phyloP scores from a whole-genome alignment of 441 rosid genomes.

The Brassica hybrid region DNA sequence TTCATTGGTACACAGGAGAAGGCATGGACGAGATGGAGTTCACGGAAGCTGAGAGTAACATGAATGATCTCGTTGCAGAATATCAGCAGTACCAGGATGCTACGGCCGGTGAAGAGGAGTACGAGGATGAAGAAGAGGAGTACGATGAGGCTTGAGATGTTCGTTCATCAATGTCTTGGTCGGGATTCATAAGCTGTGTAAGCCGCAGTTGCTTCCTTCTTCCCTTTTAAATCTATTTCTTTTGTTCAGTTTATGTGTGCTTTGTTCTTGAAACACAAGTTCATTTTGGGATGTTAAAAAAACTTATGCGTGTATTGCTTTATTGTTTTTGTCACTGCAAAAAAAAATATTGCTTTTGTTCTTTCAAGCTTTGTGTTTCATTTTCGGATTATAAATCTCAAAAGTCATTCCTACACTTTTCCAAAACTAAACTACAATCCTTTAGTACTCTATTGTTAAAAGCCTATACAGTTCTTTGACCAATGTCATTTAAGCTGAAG shows the following conservation, averaged over 20 bases:
- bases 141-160: slow-evolving; percentile 35
- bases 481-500: slow-evolving; percentile 23
- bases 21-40: slow-evolving; percentile 83
- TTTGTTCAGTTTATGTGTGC: slow-evolving; percentile 27
- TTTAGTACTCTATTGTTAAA: no score
- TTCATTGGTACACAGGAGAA: slow-evolving; percentile 81
- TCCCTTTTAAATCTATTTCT: background rate
- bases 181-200: slow-evolving; percentile 35
- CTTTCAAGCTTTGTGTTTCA: slow-evolving; percentile 9
- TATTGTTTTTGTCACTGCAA: slow-evolving; percentile 36
- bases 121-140: slow-evolving; percentile 57
- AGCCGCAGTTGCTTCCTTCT: slow-evolving; percentile 36
- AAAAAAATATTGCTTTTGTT: slow-evolving; percentile 32
- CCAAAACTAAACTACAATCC: no score
- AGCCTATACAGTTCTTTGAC: no score
- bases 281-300: slow-evolving; percentile 26
- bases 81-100: slow-evolving; percentile 74
- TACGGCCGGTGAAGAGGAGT: slow-evolving; percentile 53
- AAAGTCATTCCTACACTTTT: background rate
- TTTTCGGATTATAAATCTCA: background rate
- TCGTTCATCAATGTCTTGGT: background rate
- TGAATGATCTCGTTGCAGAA: slow-evolving; percentile 76
- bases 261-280: slow-evolving; percentile 30
- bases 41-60: slow-evolving; percentile 75
- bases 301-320: slow-evolving; percentile 38